A percentile compares a stretch with the other conserved stretches of the same genome.
Evolutionary conservation across 2,329 filamentous ascomycete species (phyloP).

Genomic region (Penicillium brasilianum): DNA sequence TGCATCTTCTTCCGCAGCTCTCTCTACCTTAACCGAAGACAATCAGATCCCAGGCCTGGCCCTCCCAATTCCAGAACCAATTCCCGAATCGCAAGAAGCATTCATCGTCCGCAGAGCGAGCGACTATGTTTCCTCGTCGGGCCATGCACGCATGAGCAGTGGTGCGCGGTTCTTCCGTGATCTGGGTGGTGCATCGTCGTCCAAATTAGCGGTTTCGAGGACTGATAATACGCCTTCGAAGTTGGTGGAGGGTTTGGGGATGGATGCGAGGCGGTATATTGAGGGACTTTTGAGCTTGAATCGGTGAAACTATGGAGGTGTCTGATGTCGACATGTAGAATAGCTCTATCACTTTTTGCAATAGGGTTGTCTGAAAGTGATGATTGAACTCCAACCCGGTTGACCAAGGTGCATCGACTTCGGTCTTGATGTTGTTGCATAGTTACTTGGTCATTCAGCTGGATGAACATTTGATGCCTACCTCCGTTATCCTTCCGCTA

Average conservation of each 20-base stretch:
- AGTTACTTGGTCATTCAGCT: too few species aligned
- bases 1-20: constrained; percentile 23
- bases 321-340: background rate
- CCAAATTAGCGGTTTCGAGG: constrained; percentile 29
- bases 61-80: background rate
- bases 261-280: constrained; percentile 54
- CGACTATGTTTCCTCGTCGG: constrained; percentile 43
- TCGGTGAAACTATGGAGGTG: constrained; percentile 34
- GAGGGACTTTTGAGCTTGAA: constrained; percentile 53
- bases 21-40: constrained; percentile 18
- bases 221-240: constrained; percentile 43
- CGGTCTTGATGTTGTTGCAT: too few species aligned
- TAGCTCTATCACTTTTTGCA: background rate
- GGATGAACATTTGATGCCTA: too few species aligned
- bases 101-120: constrained; percentile 54
- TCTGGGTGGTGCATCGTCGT: constrained; percentile 43
- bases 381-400: background rate
- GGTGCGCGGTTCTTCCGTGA: constrained; percentile 47
- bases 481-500: too few species aligned
- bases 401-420: too few species aligned
- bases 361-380: background rate
- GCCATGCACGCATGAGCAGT: constrained; percentile 40
- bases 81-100: constrained; percentile 42
- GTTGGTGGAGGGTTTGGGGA: constrained; percentile 51
- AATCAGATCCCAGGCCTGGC: constrained; percentile 1